phyloP scores from a whole-genome alignment of 2,329 filamentous ascomycete species.

The Macrophomina phaseolina region DNA sequence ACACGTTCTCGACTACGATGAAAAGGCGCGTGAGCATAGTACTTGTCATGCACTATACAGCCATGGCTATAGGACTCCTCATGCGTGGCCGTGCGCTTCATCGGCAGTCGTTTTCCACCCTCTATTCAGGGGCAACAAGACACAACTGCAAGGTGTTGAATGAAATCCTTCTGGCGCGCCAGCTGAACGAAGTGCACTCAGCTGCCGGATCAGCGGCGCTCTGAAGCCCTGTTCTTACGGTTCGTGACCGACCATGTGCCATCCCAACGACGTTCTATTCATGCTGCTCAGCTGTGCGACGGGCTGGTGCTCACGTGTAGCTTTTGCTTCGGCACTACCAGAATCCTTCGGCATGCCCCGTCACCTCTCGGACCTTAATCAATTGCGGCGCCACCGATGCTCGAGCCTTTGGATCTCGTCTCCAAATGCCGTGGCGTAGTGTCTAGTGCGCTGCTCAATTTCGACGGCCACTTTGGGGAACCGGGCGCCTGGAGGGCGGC shows the following conservation, averaged over 20 bases:
- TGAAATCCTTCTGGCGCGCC: neutral
- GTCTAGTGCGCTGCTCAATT: neutral
- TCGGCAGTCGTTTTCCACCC: neutral
- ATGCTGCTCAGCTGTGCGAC: neutral
- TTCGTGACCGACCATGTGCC: neutral
- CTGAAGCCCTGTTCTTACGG: neutral
- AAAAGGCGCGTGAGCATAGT: neutral
- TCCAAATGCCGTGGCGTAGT: conserved; percentile 5
- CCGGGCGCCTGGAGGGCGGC: neutral
- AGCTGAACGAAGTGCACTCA: neutral
- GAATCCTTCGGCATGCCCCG: conserved; percentile 14
- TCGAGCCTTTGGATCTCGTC: neutral
- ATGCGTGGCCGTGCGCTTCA: conserved; percentile 2
- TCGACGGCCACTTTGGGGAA: neutral
- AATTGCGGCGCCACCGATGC: neutral
- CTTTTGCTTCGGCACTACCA: conserved; percentile 1
- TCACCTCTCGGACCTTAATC: neutral
- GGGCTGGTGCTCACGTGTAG: neutral
- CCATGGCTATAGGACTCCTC: conserved; percentile 1
- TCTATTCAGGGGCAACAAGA: neutral
- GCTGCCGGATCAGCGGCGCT: neutral
- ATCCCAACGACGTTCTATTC: conserved; percentile 1
- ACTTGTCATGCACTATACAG: neutral
- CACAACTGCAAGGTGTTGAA: neutral
- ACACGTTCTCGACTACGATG: neutral